Conservation (phyloP, 129 eudicot genomes). For the Centaurea solstitialis region DNA sequence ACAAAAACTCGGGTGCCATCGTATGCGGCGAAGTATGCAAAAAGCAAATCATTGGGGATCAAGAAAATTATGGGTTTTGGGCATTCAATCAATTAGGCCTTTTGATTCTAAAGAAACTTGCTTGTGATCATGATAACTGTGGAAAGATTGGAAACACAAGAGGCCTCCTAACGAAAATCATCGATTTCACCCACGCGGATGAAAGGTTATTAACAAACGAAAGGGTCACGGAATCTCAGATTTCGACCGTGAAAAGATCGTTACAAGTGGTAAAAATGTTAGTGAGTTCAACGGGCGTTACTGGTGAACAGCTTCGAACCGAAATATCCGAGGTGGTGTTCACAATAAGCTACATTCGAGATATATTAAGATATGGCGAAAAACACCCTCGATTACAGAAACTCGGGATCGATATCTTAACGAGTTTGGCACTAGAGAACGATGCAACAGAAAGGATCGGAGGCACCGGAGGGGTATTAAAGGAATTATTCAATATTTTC, state of each 20-base stretch:
- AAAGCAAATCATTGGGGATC: slow-evolving; percentile 48
- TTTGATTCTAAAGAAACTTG: slow-evolving; percentile 81
- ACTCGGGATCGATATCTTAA: slow-evolving; percentile 76
- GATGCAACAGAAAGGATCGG: slow-evolving; percentile 91
- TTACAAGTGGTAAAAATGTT: slow-evolving; percentile 83
- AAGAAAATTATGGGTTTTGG: slow-evolving; percentile 65
- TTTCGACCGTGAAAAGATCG: slow-evolving; percentile 64
- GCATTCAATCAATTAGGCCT: slow-evolving; percentile 79
- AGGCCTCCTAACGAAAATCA: slow-evolving; percentile 70
- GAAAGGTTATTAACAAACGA: slow-evolving; percentile 49
- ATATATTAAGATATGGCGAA: slow-evolving; percentile 63
- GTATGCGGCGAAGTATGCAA: slow-evolving; percentile 49
- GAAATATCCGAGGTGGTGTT: slow-evolving; percentile 82
- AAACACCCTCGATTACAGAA: slow-evolving; percentile 63
- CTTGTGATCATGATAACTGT: slow-evolving; percentile 86
- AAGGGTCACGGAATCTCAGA: slow-evolving; percentile 52
- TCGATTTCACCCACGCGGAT: slow-evolving; percentile 66
- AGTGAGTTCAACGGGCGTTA: slow-evolving; percentile 71
- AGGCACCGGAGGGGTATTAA: slow-evolving; percentile 79
- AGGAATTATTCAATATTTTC: slow-evolving; percentile 65
- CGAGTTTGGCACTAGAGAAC: slow-evolving; percentile 74
- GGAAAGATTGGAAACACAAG: slow-evolving; percentile 88
- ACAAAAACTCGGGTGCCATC: slow-evolving; percentile 26
- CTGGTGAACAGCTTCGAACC: slow-evolving; percentile 73
- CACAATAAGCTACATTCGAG: slow-evolving; percentile 78